Evolutionary conservation across 1,284 basidiomycete genomes (phyloP).

Genomic region (Cryptococcus sp.): DNA sequence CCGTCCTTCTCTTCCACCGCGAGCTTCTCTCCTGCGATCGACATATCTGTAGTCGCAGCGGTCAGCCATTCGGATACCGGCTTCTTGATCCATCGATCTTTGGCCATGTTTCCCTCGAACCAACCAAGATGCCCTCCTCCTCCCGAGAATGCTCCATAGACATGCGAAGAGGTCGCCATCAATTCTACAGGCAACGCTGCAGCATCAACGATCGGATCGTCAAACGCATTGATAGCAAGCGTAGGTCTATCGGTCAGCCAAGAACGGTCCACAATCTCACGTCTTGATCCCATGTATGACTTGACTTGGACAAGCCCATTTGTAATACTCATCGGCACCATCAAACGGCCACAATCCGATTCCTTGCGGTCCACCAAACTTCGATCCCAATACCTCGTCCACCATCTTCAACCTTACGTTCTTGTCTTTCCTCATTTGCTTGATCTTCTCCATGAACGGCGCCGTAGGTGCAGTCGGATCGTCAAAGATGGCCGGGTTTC

Average conservation of each 20-base stretch:
- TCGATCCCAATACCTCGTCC: constrained; percentile 59
- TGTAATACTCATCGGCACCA: constrained; percentile 76
- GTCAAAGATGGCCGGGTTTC: constrained; percentile 27
- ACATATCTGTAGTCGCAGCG: constrained; percentile 26
- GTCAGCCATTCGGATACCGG: constrained; percentile 40
- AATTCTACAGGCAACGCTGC: constrained; percentile 51
- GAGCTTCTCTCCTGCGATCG: constrained; percentile 7
- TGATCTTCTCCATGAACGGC: constrained; percentile 16
- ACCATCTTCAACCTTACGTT: constrained; percentile 31
- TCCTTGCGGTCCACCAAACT: constrained; percentile 68
- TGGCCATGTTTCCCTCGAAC: constrained; percentile 59
- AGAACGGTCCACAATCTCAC: constrained; percentile 23
- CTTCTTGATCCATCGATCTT: constrained; percentile 40
- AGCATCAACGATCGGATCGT: constrained; percentile 79
- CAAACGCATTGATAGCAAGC: constrained; percentile 78
- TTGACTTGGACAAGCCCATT: constrained; percentile 53
- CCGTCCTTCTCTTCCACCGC: constrained; percentile 1
- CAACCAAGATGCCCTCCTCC: constrained; percentile 92
- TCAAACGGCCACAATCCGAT: constrained; percentile 63
- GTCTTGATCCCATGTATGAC: constrained; percentile 38
- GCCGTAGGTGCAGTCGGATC: constrained; percentile 10
- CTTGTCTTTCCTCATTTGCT: constrained; percentile 14
- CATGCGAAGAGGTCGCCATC: constrained; percentile 57
- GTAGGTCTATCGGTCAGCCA: constrained; percentile 43
- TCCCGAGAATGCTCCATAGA: constrained; percentile 67